A percentile compares a stretch with the other conserved stretches of the same genome.
Evolutionary conservation across 176 grass and related monocot genomes (phyloP).

Genomic region (Carex cristatella): DNA sequence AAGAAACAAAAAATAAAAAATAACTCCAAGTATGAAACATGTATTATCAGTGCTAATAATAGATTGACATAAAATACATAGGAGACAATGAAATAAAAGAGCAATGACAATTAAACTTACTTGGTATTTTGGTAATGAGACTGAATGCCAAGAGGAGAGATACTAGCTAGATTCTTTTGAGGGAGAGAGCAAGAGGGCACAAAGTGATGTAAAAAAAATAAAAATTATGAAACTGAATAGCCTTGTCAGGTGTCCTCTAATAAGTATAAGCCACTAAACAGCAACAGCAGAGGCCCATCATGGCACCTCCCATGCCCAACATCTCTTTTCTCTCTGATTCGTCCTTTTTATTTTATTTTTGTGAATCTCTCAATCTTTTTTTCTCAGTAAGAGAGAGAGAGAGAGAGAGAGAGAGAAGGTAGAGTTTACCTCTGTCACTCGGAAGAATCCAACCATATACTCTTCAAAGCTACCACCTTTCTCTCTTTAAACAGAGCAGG

Average conservation of each 20-base stretch:
- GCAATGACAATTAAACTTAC: neutral
- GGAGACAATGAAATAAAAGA: neutral
- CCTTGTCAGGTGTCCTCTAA: conserved; percentile 42
- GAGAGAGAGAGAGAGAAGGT: conserved; percentile 24
- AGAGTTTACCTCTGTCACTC: conserved; percentile 8
- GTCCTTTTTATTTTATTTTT: neutral
- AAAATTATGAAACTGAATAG: conserved; percentile 30
- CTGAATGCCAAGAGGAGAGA: conserved; percentile 5
- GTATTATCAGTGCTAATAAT: neutral
- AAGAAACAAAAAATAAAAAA: neutral
- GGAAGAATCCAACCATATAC: conserved; percentile 12
- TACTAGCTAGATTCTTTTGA: conserved; percentile 25
- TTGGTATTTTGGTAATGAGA: conserved; percentile 1
- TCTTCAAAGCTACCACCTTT: conserved; percentile 32
- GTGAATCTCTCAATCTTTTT: conserved; percentile 5
- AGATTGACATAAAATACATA: too few relatives aligned
- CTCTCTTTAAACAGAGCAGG: conserved; percentile 13
- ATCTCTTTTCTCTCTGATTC: neutral
- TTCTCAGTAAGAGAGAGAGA: conserved; percentile 14
- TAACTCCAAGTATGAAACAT: neutral
- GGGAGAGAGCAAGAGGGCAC: neutral
- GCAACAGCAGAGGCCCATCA: conserved; percentile 29
- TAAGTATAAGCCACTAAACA: conserved; percentile 16
- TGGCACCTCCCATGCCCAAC: conserved; percentile 48
- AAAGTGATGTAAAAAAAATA: conserved; percentile 26